phyloP scores from a whole-genome alignment of 2,329 filamentous ascomycete species.

The Sporothrix variecibatus region DNA sequence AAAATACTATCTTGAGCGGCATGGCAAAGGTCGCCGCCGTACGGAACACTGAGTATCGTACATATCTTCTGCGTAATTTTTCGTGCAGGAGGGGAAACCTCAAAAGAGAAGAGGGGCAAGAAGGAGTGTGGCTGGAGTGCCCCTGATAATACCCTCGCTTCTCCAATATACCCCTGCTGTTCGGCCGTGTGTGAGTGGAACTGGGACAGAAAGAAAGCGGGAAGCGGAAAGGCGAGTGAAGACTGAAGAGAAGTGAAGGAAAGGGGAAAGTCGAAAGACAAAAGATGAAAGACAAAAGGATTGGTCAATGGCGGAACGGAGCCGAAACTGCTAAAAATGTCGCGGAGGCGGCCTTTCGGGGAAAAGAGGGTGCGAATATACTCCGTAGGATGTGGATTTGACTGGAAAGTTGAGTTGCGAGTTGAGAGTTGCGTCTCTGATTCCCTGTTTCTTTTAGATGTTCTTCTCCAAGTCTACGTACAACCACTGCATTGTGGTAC shows the following conservation, averaged over 20 bases:
- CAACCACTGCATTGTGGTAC: neutral
- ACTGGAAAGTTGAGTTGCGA: neutral
- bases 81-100: neutral
- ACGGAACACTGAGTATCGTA: no score
- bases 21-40: no score
- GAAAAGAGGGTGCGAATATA: neutral
- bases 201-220: neutral
- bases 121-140: neutral
- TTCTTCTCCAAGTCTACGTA: neutral
- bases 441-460: neutral
- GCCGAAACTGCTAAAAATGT: neutral
- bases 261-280: neutral
- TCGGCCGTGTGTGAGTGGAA: neutral
- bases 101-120: neutral
- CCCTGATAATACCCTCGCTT: neutral
- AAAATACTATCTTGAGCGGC: neutral
- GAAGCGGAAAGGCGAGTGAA: neutral
- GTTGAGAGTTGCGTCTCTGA: neutral
- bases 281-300: neutral
- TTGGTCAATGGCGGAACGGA: neutral
- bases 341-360: neutral
- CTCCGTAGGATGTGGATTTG: neutral
- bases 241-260: neutral
- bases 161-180: neutral
- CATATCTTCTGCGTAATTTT: neutral